Conservation (phyloP, 208 protist genomes). For the Leishmania mexicana region DNA sequence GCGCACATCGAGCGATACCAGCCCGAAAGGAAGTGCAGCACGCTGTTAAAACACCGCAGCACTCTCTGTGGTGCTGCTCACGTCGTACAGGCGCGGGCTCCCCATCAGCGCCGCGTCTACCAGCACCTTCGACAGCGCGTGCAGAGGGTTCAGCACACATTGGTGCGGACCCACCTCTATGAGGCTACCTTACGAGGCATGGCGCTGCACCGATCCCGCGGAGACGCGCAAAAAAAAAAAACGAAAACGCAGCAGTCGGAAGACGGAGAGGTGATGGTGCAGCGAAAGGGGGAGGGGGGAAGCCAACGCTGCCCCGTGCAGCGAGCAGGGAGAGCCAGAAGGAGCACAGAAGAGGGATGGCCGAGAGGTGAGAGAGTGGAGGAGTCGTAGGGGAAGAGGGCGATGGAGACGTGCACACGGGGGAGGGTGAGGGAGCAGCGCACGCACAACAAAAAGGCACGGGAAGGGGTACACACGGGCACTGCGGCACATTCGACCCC, state of each 20-base stretch:
- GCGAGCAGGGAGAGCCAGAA: not conserved
- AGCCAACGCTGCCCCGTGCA: not conserved
- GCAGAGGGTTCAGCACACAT: constrained; percentile 37
- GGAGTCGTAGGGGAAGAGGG: not conserved
- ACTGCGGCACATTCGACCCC: not conserved
- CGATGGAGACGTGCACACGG: not conserved
- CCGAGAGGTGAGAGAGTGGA: not conserved
- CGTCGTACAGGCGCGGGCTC: constrained; percentile 70
- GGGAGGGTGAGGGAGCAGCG: not conserved
- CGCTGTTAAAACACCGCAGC: constrained; percentile 56
- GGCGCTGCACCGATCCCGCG: not conserved
- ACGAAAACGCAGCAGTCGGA: not conserved
- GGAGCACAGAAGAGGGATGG: not conserved
- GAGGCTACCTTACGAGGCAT: not conserved
- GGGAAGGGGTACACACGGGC: too few relatives aligned
- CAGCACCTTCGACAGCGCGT: constrained; percentile 38
- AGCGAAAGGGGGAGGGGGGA: not conserved
- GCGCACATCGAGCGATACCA: constrained; percentile 66
- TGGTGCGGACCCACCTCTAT: constrained; percentile 45
- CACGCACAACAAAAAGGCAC: not conserved
- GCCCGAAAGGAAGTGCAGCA: constrained; percentile 66
- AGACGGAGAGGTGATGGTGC: not conserved
- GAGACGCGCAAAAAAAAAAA: not conserved
- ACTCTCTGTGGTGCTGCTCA: constrained; percentile 82
- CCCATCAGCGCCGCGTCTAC: constrained; percentile 12